phyloP scores from a whole-genome alignment of 805 yeast species.

The Candida ficus region DNA sequence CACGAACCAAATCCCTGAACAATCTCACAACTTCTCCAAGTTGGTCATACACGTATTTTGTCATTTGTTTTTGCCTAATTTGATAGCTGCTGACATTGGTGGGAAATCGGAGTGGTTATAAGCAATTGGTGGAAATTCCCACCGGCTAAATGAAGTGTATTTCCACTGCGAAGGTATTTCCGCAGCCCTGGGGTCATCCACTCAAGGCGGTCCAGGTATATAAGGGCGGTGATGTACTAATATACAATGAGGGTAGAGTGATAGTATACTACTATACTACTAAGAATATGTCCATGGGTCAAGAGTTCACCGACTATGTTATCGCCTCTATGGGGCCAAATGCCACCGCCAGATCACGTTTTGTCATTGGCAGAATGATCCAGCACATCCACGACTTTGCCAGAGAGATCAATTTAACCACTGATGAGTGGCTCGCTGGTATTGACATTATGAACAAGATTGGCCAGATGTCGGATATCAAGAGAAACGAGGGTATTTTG shows the following conservation, averaged over 20 bases:
- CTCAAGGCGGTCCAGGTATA: no score
- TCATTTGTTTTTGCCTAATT: no score
- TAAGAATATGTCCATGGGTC: neutral
- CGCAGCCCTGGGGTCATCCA: no score
- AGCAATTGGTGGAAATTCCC: neutral
- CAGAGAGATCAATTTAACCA: conserved; percentile 29
- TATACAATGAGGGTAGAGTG: no score
- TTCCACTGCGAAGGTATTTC: neutral
- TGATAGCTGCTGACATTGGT: no score
- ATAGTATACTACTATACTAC: no score
- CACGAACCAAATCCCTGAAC: neutral
- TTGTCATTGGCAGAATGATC: conserved; percentile 12
- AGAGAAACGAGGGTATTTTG: conserved; percentile 30
- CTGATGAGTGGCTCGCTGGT: conserved; percentile 32
- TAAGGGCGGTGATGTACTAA: no score
- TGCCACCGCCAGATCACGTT: conserved; percentile 6
- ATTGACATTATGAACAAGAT: conserved; percentile 28
- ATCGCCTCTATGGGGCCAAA: conserved; percentile 9
- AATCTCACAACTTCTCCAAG: neutral
- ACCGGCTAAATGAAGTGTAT: no score
- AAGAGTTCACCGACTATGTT: conserved; percentile 6
- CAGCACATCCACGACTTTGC: conserved; percentile 33
- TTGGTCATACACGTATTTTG: no score
- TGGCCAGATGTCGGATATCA: conserved; percentile 30
- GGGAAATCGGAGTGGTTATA: no score